These are phyloP conservation scores for Cucurbita argyrosperma DNA, from an alignment of 306 rosid genomes.

Conservation along the genomic window DNA sequence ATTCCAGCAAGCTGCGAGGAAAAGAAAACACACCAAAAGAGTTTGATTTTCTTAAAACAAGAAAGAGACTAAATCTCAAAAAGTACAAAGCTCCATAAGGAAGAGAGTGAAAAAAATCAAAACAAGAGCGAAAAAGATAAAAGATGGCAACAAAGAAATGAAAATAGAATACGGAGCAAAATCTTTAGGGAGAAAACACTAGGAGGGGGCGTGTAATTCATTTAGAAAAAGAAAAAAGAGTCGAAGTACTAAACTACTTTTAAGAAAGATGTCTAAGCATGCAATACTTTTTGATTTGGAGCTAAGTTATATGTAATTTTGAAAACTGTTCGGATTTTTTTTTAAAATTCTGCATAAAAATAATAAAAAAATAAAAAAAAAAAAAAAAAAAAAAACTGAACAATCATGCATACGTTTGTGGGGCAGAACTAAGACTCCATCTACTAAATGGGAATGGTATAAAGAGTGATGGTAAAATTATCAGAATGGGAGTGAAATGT, in stretches of 20 bases:
- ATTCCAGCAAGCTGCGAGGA: constrained; percentile 56
- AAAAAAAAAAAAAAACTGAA: too few relatives aligned
- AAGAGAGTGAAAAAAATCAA: too few relatives aligned
- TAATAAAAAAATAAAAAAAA: too few relatives aligned
- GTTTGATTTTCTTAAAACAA: not conserved
- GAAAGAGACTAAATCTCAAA: too few relatives aligned
- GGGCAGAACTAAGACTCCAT: not conserved
- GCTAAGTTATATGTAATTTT: not conserved
- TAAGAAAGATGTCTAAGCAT: not conserved
- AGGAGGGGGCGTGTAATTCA: too few relatives aligned
- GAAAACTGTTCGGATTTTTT: not conserved
- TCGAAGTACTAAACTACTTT: too few relatives aligned
- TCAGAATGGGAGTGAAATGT: not conserved
- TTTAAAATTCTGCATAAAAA: not conserved
- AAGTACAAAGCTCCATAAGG: too few relatives aligned
- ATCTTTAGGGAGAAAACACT: too few relatives aligned
- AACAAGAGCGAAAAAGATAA: too few relatives aligned
- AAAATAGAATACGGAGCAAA: too few relatives aligned
- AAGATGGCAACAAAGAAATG: too few relatives aligned
- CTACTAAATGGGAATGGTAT: not conserved
- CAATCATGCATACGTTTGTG: not conserved
- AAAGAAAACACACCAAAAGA: not conserved
- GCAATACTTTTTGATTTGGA: not conserved
- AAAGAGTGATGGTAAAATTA: not conserved
- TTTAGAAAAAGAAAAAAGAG: too few relatives aligned